Evolutionary conservation across 495 filamentous ascomycete species (phyloP).

Genomic region (Aspergillus campestris): DNA sequence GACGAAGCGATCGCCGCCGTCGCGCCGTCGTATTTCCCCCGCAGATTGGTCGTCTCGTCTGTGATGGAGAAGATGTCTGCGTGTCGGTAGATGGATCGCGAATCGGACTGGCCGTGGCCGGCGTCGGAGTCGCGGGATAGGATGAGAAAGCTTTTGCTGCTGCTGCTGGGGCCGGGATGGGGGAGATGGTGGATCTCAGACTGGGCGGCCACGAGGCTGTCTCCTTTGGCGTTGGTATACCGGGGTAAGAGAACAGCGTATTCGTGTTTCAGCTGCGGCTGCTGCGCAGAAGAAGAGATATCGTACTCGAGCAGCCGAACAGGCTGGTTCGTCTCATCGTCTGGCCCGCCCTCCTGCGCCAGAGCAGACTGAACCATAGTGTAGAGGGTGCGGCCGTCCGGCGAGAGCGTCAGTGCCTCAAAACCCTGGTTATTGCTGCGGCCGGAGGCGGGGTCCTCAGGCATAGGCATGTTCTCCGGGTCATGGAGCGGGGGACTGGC

Average conservation of each 20-base stretch:
- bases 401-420: slow-evolving; percentile 59
- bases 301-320: slow-evolving; percentile 59
- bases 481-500: slow-evolving; percentile 57
- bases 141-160: slow-evolving; percentile 55
- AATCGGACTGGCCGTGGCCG: slow-evolving; percentile 48
- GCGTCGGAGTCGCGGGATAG: slow-evolving; percentile 57
- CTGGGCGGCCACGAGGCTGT: slow-evolving; percentile 52
- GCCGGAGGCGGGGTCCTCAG: slow-evolving; percentile 52
- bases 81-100: slow-evolving; percentile 58
- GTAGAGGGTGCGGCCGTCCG: slow-evolving; percentile 58
- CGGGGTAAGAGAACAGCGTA: slow-evolving; percentile 62
- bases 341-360: slow-evolving; percentile 55
- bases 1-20: slow-evolving; percentile 43
- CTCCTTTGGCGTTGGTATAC: slow-evolving; percentile 29
- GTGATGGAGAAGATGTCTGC: slow-evolving; percentile 65
- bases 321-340: slow-evolving; percentile 44
- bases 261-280: slow-evolving; percentile 45
- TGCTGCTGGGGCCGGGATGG: too few relatives aligned
- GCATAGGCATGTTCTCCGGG: slow-evolving; percentile 29
- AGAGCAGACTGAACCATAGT: slow-evolving; percentile 61
- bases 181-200: slow-evolving; percentile 63
- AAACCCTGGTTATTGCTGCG: slow-evolving; percentile 72
- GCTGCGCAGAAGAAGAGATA: slow-evolving; percentile 28
- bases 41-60: slow-evolving; percentile 54
- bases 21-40: slow-evolving; percentile 46